Evolutionary conservation across 2,329 filamentous ascomycete species (phyloP).

Genomic region (Geosmithia putterillii): DNA sequence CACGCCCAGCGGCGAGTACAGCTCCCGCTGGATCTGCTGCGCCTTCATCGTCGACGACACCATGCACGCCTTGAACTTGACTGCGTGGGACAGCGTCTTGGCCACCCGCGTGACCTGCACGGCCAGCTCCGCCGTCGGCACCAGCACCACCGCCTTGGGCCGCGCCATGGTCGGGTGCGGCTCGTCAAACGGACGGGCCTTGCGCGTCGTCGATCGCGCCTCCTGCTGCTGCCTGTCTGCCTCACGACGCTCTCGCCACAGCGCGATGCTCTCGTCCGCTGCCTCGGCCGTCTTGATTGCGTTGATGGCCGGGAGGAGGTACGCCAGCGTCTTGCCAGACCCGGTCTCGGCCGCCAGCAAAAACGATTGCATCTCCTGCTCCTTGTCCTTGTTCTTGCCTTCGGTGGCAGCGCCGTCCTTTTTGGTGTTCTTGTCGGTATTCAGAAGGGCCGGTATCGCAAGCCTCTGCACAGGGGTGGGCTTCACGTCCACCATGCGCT

Average conservation of each 20-base stretch:
- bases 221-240: slow-evolving; percentile 45
- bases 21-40: slow-evolving; percentile 68
- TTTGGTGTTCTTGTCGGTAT: slow-evolving; percentile 29
- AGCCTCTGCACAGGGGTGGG: slow-evolving; percentile 86
- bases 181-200: slow-evolving; percentile 54
- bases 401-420: slow-evolving; percentile 14
- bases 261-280: slow-evolving; percentile 43
- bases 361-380: slow-evolving; percentile 38
- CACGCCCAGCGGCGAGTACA: slow-evolving; percentile 72
- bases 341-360: slow-evolving; percentile 91
- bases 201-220: slow-evolving; percentile 41
- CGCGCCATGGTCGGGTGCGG: slow-evolving; percentile 64
- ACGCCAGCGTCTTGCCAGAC: slow-evolving; percentile 92
- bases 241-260: slow-evolving; percentile 41
- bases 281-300: slow-evolving; percentile 69
- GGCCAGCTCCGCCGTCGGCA: slow-evolving; percentile 87
- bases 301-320: slow-evolving; percentile 74
- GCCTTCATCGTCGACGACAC: slow-evolving; percentile 69
- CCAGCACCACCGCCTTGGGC: slow-evolving; percentile 72
- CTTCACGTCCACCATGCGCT: slow-evolving; percentile 58
- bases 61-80: slow-evolving; percentile 77
- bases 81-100: slow-evolving; percentile 70
- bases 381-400: slow-evolving; percentile 7
- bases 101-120: slow-evolving; percentile 71
- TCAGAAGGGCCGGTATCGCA: slow-evolving; percentile 72